Evolutionary conservation across 2,329 filamentous ascomycete genomes (phyloP).

Genomic region (Lizonia empirigonia): DNA sequence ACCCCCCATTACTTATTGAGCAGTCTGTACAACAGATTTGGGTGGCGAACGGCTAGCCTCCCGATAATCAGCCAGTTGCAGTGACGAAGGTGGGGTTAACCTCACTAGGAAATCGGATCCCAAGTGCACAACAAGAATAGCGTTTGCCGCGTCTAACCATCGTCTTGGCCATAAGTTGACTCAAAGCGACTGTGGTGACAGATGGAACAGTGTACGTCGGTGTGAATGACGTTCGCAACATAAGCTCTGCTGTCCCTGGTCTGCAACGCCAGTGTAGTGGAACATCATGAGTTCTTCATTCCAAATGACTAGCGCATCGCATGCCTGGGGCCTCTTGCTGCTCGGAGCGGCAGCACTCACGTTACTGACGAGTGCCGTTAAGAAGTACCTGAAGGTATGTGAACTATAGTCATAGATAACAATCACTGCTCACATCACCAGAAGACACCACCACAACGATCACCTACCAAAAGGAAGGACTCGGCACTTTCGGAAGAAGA

Average conservation of each 20-base stretch:
- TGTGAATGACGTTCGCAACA: background rate
- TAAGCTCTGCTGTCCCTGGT: background rate
- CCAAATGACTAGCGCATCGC: background rate
- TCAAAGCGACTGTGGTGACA: background rate
- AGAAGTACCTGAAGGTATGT: constrained; percentile 1
- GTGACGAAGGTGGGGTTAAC: constrained; percentile 8
- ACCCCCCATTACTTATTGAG: too few relatives aligned
- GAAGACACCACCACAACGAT: background rate
- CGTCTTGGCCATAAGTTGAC: background rate
- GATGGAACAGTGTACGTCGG: background rate
- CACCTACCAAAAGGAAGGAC: background rate
- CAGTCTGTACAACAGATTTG: background rate
- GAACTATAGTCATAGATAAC: too few relatives aligned
- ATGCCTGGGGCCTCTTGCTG: background rate
- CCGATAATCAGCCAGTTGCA: background rate
- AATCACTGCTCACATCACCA: background rate
- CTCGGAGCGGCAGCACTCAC: constrained; percentile 5
- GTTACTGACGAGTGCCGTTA: background rate
- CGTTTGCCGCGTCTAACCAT: constrained; percentile 8
- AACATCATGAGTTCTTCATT: background rate
- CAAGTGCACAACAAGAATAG: background rate
- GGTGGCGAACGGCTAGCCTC: constrained; percentile 7
- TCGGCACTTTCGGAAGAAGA: background rate
- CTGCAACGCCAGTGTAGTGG: background rate
- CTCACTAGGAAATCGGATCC: constrained; percentile 15